Evolutionary conservation across 768 basidiomycete species (phyloP).

Genomic region (Boletus rubroflammeus): DNA sequence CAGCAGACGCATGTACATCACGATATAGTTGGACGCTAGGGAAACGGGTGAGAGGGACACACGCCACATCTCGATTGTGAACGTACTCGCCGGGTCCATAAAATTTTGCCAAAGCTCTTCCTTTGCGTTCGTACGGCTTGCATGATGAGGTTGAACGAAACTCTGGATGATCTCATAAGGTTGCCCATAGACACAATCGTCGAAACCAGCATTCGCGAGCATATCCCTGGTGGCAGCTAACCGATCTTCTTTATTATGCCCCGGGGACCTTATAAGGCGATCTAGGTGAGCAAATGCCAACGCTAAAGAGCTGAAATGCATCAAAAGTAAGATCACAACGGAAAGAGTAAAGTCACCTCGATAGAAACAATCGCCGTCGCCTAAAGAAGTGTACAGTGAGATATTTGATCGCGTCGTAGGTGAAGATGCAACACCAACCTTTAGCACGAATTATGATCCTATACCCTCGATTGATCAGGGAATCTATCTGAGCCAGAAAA

Average conservation of each 20-base stretch:
- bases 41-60: neutral
- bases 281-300: constrained; percentile 81
- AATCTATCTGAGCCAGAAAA: constrained; percentile 75
- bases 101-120: constrained; percentile 43
- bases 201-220: constrained; percentile 59
- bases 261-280: constrained; percentile 54
- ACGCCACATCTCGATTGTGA: neutral
- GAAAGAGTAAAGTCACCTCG: constrained; percentile 51
- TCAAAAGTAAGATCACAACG: constrained; percentile 8
- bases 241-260: constrained; percentile 42
- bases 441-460: constrained; percentile 62
- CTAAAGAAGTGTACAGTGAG: constrained; percentile 31
- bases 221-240: constrained; percentile 49
- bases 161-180: constrained; percentile 63
- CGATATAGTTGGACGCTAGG: constrained; percentile 66
- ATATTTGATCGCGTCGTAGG: neutral
- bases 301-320: constrained; percentile 43
- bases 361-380: constrained; percentile 93
- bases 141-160: constrained; percentile 44
- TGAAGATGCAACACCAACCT: constrained; percentile 42
- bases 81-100: constrained; percentile 48
- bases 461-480: constrained; percentile 62
- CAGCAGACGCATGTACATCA: constrained; percentile 76
- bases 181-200: constrained; percentile 67
- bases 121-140: constrained; percentile 29